phyloP scores from a whole-genome alignment of 208 protist species.

The Trypanosoma theileri region DNA sequence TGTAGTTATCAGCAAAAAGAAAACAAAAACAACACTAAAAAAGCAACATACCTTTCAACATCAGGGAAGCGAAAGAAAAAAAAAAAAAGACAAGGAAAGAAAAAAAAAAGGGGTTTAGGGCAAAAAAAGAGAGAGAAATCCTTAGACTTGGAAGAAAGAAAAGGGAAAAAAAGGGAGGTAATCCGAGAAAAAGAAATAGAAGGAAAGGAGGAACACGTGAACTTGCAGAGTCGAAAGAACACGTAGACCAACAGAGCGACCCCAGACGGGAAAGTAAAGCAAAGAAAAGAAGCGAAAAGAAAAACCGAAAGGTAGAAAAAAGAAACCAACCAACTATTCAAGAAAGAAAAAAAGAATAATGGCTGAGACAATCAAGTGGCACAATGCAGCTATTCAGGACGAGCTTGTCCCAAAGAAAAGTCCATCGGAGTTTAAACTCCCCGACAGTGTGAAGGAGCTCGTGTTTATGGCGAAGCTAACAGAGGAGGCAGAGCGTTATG shows the following conservation, averaged over 20 bases:
- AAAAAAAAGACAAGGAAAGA: not conserved
- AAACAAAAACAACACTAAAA: no score
- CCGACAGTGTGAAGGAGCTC: slow-evolving; percentile 80
- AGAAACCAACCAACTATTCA: not conserved
- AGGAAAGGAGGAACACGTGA: not conserved
- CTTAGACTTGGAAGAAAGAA: not conserved
- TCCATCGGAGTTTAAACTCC: slow-evolving; percentile 66
- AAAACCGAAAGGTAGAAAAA: not conserved
- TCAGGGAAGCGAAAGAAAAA: no score
- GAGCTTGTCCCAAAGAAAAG: slow-evolving; percentile 80
- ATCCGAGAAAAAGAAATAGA: not conserved
- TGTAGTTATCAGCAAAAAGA: no score
- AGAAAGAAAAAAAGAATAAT: slow-evolving; percentile 28
- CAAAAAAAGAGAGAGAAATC: not conserved
- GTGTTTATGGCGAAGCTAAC: slow-evolving; percentile 97
- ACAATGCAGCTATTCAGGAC: slow-evolving; percentile 65
- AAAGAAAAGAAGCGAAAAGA: not conserved
- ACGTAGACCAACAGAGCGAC: not conserved
- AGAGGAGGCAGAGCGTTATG: slow-evolving; percentile 98
- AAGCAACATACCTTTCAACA: no score
- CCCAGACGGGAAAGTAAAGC: not conserved
- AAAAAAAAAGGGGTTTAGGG: not conserved
- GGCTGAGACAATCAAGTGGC: slow-evolving; percentile 83
- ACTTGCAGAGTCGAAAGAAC: no score
- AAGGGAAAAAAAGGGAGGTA: not conserved